Evolutionary conservation across 2,329 filamentous ascomycete species (phyloP), one percentile per base, ranked within the genome.

Genomic region (Xylariales sp.): DNA sequence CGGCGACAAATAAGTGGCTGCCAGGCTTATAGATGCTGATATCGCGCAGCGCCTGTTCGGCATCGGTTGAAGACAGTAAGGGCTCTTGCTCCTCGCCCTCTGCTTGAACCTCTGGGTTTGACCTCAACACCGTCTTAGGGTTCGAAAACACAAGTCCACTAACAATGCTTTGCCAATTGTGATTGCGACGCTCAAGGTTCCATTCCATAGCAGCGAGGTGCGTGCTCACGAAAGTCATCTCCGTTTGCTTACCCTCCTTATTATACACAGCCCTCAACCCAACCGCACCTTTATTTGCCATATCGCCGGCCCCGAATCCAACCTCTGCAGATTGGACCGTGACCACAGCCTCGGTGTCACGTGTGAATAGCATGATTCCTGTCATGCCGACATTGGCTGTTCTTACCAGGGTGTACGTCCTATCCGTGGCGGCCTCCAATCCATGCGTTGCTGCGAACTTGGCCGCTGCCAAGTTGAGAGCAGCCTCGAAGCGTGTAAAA

Each of bases 251-350:
- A 8, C 45, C 57, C 4, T 66, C 59, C 28, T 67, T 64, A 5
- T 50, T 50, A 12, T 87, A 83, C 12, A 78, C 72, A 29, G 93
- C 62, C 23, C 89, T 74, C 43, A 91, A 71, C 1, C 85, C 93
- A 1, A 95, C 85, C 4, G 89, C 91, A 20, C 91, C 93, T 63
- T 98, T 98, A 62, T 96, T 96, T 13, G 89, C 93, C 84, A 95
- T 93, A 34, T 91, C 84, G 41, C 81, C 83, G 1, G 89, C 61
- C 1, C 93, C 93, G 33, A 96, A 85, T 0, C 93, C 90, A 3
- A 89, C 83, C 37, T 85, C 86, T 3, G 85, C 88, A n/a, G 78
- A 81, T 47, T 88, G 76, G n/a, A 93, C 66, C 52, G 76, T 69
- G 37, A 67, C 66, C 36, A 96, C 67, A 17, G 74, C 69, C 7